Percentiles rank a stretch among this genome's conserved stretches.
These are phyloP conservation scores for Plasmodium gallinaceum DNA, from an alignment of 169 alveolate genomes.

Conservation along the genomic window DNA sequence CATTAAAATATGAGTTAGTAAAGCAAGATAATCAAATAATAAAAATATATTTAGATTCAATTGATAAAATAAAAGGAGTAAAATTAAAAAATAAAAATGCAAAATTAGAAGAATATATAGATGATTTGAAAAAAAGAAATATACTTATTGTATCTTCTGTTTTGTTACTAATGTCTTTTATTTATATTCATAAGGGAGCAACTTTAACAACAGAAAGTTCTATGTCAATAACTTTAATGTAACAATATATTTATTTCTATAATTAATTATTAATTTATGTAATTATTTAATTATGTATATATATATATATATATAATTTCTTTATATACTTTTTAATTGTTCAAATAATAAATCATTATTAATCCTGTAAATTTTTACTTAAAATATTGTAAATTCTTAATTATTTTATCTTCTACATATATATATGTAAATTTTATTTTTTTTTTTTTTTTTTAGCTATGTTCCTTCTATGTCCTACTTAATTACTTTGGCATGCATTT, in stretches of 20 bases:
- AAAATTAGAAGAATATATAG: constrained; percentile 68
- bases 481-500: constrained; percentile 64
- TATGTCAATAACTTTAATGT: constrained; percentile 57
- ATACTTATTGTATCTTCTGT: constrained; percentile 55
- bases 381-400: background rate
- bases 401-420: background rate
- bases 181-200: constrained; percentile 76
- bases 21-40: constrained; percentile 64
- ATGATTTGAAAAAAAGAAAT: constrained; percentile 67
- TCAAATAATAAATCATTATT: background rate
- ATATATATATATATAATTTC: background rate
- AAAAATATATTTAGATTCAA: constrained; percentile 63
- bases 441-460: constrained; percentile 34
- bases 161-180: constrained; percentile 70
- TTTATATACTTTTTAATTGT: background rate
- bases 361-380: background rate
- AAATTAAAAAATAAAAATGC: constrained; percentile 29
- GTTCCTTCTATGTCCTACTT: constrained; percentile 73
- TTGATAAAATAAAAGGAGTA: constrained; percentile 39
- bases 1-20: constrained; percentile 48
- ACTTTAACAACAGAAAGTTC: constrained; percentile 65
- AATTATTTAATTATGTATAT: background rate
- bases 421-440: background rate
- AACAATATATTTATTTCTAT: background rate
- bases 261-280: too few relatives aligned